These are phyloP conservation scores for Podila epigama DNA, from an alignment of 192 early-diverging fungal species.

Conservation along the genomic window DNA sequence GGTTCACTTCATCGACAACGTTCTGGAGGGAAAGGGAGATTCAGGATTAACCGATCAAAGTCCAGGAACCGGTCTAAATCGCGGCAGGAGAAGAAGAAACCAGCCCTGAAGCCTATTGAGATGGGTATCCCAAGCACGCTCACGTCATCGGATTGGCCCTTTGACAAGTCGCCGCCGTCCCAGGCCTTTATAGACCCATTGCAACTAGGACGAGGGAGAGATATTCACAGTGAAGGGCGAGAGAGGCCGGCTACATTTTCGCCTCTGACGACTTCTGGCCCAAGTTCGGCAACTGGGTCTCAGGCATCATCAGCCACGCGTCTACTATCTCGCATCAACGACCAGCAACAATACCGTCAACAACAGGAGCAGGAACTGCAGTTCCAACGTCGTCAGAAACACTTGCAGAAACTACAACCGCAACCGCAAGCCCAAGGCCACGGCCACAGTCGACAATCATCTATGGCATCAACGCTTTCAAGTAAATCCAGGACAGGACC, in stretches of 20 bases:
- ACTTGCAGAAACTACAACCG: not conserved
- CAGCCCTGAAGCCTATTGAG: conserved; percentile 19
- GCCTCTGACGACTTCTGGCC: not conserved
- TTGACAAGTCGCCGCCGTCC: conserved; percentile 9
- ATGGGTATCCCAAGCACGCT: conserved; percentile 16
- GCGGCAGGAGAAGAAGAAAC: conserved; percentile 16
- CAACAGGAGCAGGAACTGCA: not conserved
- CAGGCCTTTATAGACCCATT: not conserved
- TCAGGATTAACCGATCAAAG: conserved; percentile 27
- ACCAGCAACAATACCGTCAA: not conserved
- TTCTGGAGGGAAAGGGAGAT: conserved; percentile 24
- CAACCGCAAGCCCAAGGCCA: not conserved
- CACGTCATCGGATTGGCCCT: conserved; percentile 27
- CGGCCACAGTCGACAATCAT: not conserved
- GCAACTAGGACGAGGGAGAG: not conserved
- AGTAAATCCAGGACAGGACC: conserved; percentile 7
- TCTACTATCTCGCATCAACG: not conserved
- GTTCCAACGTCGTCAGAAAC: not conserved
- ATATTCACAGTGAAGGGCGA: no score
- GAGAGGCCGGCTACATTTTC: not conserved
- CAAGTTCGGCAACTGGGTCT: not conserved
- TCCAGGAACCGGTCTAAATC: conserved; percentile 27
- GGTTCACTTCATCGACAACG: conserved; percentile 26
- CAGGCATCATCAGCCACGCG: not conserved
- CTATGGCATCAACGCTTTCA: not conserved